Evolutionary conservation across 148 eudicot species (phyloP).

Genomic region (Linanthus parryae): DNA sequence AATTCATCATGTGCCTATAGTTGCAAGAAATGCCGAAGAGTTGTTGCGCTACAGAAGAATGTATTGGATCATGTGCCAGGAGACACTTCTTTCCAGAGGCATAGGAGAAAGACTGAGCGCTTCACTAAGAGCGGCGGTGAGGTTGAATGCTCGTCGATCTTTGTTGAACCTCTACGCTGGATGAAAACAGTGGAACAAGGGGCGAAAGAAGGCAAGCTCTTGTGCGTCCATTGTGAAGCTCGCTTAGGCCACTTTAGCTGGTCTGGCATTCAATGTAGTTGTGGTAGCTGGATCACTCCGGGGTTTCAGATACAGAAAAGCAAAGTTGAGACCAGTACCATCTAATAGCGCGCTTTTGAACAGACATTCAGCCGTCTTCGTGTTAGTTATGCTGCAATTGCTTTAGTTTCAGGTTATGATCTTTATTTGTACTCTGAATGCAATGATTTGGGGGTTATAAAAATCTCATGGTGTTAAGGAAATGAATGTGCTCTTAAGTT

Average conservation of each 20-base stretch:
- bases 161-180: conserved; percentile 93
- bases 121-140: conserved; percentile 55
- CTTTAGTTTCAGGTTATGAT: no score
- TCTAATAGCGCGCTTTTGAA: no score
- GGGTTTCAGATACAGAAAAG: conserved; percentile 94
- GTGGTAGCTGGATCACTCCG: conserved; percentile 97
- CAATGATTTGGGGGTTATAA: no score
- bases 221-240: conserved; percentile 73
- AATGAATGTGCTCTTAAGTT: no score
- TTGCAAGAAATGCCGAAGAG: conserved; percentile 91
- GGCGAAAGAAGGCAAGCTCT: conserved; percentile 81
- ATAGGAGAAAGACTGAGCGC: conserved; percentile 57
- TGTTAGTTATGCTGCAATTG: no score
- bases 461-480: no score
- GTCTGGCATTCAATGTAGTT: conserved; percentile 93
- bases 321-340: conserved; percentile 58
- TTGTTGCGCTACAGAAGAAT: conserved; percentile 74
- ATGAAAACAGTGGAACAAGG: conserved; percentile 95
- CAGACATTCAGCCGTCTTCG: no score
- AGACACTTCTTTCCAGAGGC: conserved; percentile 79
- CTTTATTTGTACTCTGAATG: no score
- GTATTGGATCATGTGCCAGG: conserved; percentile 82
- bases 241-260: conserved; percentile 94
- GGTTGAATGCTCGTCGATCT: conserved; percentile 76
- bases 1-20: conserved; percentile 58